phyloP scores from a whole-genome alignment of 305 asterid genomes.

The Rubia occidens region DNA sequence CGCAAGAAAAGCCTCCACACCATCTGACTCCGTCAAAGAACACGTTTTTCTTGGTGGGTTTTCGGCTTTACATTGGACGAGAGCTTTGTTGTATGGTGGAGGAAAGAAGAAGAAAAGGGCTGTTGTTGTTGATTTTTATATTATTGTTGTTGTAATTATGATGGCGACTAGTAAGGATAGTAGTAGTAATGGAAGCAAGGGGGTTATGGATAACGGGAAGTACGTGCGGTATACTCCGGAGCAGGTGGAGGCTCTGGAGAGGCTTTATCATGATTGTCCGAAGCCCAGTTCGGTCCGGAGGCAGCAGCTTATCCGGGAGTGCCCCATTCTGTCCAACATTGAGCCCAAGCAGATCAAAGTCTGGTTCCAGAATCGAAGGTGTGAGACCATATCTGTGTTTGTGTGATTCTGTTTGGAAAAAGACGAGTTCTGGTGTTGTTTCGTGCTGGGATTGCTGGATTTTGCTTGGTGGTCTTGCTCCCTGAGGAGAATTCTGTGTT shows the following conservation, averaged over 20 bases:
- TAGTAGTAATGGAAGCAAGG: constrained; percentile 20
- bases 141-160: background rate
- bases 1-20: constrained; percentile 7
- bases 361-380: constrained; percentile 54
- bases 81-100: background rate
- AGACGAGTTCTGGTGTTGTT: background rate
- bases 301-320: constrained; percentile 47
- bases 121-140: background rate
- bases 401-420: background rate
- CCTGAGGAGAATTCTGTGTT: no score
- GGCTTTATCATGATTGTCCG: constrained; percentile 47
- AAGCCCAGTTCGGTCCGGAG: constrained; percentile 47
- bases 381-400: background rate
- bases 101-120: background rate
- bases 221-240: constrained; percentile 49
- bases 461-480: background rate
- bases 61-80: background rate
- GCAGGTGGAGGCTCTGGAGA: constrained; percentile 54
- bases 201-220: constrained; percentile 35
- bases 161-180: constrained; percentile 49
- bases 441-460: background rate
- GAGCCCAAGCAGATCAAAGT: constrained; percentile 52
- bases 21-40: constrained; percentile 8
- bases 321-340: constrained; percentile 40
- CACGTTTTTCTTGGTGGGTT: constrained; percentile 2